Conservation (phyloP, 2,329 filamentous ascomycete species). For the Fusarium concolor region DNA sequence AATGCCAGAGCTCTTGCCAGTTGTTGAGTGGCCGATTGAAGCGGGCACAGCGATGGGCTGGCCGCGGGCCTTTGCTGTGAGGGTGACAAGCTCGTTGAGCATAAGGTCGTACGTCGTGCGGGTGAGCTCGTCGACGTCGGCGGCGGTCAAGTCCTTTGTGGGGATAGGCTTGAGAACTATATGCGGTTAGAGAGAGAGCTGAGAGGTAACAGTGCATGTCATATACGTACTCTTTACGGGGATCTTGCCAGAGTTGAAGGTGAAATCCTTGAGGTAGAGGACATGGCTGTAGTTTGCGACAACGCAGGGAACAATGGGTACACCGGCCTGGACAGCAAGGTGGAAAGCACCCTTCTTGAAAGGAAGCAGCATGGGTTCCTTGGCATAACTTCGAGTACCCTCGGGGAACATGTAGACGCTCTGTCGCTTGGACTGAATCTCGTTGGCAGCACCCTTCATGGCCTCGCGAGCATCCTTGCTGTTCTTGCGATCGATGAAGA, state of each 20-base stretch:
- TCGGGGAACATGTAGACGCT: slow-evolving; percentile 91
- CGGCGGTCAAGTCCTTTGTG: slow-evolving; percentile 76
- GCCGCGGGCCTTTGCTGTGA: slow-evolving; percentile 65
- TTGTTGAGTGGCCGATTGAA: slow-evolving; percentile 37
- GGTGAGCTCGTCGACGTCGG: slow-evolving; percentile 81
- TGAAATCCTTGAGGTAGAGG: slow-evolving; percentile 70
- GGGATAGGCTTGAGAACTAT: slow-evolving; percentile 83
- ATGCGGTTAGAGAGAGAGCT: slow-evolving; percentile 4
- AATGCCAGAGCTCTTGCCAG: slow-evolving; percentile 48
- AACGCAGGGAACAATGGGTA: slow-evolving; percentile 89
- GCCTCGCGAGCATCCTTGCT: slow-evolving; percentile 83
- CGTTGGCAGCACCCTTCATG: slow-evolving; percentile 83
- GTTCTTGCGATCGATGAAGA: slow-evolving; percentile 96
- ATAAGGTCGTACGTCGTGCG: slow-evolving; percentile 77
- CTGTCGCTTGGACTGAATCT: slow-evolving; percentile 79
- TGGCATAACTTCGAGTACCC: slow-evolving; percentile 90
- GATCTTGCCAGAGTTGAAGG: slow-evolving; percentile 76
- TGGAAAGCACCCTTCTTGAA: slow-evolving; percentile 99
- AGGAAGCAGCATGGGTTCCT: slow-evolving; percentile 83
- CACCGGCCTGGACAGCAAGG: slow-evolving; percentile 91
- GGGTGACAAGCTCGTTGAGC: slow-evolving; percentile 71
- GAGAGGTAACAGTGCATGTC: no score
- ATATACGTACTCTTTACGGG: slow-evolving; percentile 77
- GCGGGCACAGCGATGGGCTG: slow-evolving; percentile 50
- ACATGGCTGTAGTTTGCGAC: slow-evolving; percentile 83